Evolutionary conservation across 495 filamentous ascomycete species (phyloP), one percentile per base, ranked within the genome.

Genomic region (Annulohypoxylon moriforme): DNA sequence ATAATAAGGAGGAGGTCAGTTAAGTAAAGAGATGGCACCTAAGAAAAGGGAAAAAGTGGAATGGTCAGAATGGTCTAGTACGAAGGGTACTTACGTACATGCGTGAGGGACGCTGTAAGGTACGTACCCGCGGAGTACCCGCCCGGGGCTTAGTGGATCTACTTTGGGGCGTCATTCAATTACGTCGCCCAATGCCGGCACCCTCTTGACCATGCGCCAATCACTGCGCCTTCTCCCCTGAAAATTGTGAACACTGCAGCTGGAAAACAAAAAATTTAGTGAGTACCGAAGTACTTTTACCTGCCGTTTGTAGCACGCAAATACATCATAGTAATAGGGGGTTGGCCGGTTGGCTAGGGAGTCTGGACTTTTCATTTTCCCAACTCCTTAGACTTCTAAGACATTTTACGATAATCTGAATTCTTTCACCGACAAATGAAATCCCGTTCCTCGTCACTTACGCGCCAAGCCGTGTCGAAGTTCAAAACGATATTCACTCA

Each of bases 131-230:
- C 14, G 3, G 34, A 18, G 31, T 69, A 73, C 66, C 71, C 61
- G 65, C 44, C 65, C n/a, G 22, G 56, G 47, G 55, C 24, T 49
- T 49, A 20, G 40, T 44, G 47, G 25, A n/a, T 24, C 22, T 14
- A 24, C 2, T 11, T 25, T 52, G 29, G 20, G 50, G 50, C 31
- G 58, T 62, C 25, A 33, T 34, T 64, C 29, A 47, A 72, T 72
- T 72, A 68, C 69, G 69, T 72, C 64, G 58, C 33, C 59, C 46
- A 72, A 62, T 72, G 64, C 69, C 64, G 63, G 52, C 40, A 31
- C 44, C 52, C 64, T 46, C 40, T n/a, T 47, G 49, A 49, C 69
- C 59, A 72, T 68, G 59, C 24, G 69, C 69, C 69, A 72, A 72
- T 72, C 69, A 57, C 24, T 33, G 27, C 50, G 49, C 27, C 47